These are phyloP conservation scores for Neophaeococcomyces mojaviensis DNA, from an alignment of 2,329 filamentous ascomycete genomes.

Conservation along the genomic window DNA sequence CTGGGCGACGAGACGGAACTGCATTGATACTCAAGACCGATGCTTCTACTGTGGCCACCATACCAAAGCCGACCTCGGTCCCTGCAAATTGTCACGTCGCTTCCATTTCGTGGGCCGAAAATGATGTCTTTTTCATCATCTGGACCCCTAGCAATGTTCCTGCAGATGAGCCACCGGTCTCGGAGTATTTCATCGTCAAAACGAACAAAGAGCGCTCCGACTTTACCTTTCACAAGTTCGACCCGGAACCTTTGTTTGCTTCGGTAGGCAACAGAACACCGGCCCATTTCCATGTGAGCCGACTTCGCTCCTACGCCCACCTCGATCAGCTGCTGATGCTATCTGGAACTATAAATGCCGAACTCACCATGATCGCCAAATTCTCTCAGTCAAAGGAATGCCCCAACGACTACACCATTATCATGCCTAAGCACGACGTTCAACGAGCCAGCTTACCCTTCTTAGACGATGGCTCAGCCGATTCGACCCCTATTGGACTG, in stretches of 20 bases:
- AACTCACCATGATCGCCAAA: constrained; percentile 70
- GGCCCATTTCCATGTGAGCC: constrained; percentile 69
- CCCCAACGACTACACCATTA: constrained; percentile 58
- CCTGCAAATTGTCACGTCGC: constrained; percentile 63
- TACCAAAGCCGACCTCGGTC: constrained; percentile 67
- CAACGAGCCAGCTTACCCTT: constrained; percentile 69
- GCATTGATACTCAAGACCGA: constrained; percentile 76
- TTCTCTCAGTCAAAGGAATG: constrained; percentile 50
- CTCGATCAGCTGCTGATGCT: constrained; percentile 76
- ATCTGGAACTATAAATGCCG: constrained; percentile 69
- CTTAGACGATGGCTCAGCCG: constrained; percentile 53
- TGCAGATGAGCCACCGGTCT: constrained; percentile 41
- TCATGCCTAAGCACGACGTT: constrained; percentile 64
- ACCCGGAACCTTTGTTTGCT: constrained; percentile 61
- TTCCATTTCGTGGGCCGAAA: constrained; percentile 80
- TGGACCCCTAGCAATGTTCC: constrained; percentile 55
- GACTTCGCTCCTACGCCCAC: constrained; percentile 71
- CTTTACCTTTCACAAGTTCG: constrained; percentile 67
- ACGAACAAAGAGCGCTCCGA: constrained; percentile 30
- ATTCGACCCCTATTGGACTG: constrained; percentile 72
- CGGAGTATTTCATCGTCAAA: constrained; percentile 69
- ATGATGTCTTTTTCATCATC: constrained; percentile 71
- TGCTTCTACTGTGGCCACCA: constrained; percentile 66
- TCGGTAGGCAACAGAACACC: constrained; percentile 58
- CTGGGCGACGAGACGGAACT: constrained; percentile 72